Base-by-base conservation (phyloP, 73 alveolate species). In the Paramecium primaurelia region DNA sequence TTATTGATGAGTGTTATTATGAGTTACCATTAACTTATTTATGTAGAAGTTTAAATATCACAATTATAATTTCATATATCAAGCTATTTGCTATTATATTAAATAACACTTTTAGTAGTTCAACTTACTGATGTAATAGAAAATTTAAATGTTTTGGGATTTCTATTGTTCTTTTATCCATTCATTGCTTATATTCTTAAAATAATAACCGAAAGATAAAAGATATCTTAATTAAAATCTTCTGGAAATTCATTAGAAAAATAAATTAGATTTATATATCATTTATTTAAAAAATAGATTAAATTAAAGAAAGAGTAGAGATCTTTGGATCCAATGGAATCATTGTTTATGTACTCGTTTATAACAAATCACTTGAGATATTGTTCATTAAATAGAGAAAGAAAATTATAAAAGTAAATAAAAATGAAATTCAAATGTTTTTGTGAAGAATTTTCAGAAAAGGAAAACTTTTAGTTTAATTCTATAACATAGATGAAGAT, bases 351-450 rank as follows among this genome's bases (percentile, higher is more conserved):
- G 60, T 75, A 37, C 40, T 75, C 88, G 7, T 75, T 38, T 38
- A 75, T 11, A 12, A 37, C 58, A n/a, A 42, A 42, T 38, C 88
- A 75, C 40, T 38, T 75, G 9, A 30, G 60, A 14, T 75, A 38
- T 75, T 75, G 88, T 75, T 30, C 38, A 34, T 75, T 11, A 10
- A 75, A 75, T 38, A 4, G 88, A 36, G 88, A 75, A 16, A 75
- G 68, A 42, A 75, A 38, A 42, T 22, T 25, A 16, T 75, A 75
- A 28, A 75, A 75, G 10, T 75, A 36, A 28, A 75, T 75, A 75
- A 75, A 36, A 75, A 75, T 75, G 68, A 75, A 38, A 75, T 38
- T 22, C 40, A 75, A 12, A 8, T 75, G 88, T 75, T 75, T 75
- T 75, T 75, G 88, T 12, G 88, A 75, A 11, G 88, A 75, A 36